Evolutionary conservation across 1,284 basidiomycete species (phyloP).

Genomic region (Ganoderma leucocontextum): DNA sequence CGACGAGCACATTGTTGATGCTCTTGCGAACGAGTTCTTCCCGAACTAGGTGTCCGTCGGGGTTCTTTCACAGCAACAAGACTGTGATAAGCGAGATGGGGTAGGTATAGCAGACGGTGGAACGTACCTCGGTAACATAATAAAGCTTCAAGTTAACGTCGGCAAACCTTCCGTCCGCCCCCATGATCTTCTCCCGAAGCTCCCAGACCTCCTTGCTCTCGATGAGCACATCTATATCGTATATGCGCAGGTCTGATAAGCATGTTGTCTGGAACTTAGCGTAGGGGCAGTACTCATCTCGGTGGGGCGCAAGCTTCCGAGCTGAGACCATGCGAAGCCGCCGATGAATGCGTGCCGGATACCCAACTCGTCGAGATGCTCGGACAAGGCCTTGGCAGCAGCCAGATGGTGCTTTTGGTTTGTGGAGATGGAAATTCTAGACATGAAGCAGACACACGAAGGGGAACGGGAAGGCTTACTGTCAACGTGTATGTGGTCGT

Average conservation of each 20-base stretch:
- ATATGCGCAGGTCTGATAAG: background rate
- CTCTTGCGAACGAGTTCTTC: conserved; percentile 34
- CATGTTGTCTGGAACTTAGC: background rate
- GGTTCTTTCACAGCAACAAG: background rate
- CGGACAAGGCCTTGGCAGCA: conserved; percentile 38
- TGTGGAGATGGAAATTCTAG: conserved; percentile 31
- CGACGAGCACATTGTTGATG: conserved; percentile 42
- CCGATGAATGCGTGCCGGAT: conserved; percentile 45
- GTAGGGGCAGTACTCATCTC: conserved; percentile 38
- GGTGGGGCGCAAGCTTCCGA: conserved; percentile 43
- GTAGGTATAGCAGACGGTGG: background rate
- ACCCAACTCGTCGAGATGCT: conserved; percentile 33
- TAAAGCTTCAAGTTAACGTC: conserved; percentile 40
- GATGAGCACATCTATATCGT: conserved; percentile 49
- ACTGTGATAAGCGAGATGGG: background rate
- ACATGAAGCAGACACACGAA: background rate
- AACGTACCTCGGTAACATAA: conserved; percentile 40
- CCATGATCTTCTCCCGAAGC: conserved; percentile 35
- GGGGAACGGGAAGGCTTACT: background rate
- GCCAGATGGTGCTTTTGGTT: conserved; percentile 36
- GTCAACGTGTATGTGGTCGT: background rate
- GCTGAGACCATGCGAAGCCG: conserved; percentile 46
- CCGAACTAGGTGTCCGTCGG: background rate
- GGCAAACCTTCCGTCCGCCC: conserved; percentile 39
- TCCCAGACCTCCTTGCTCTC: conserved; percentile 35